Evolutionary conservation across 2,329 filamentous ascomycete species (phyloP), one percentile per base, ranked within the genome.

Genomic region (Alternaria viburni): DNA sequence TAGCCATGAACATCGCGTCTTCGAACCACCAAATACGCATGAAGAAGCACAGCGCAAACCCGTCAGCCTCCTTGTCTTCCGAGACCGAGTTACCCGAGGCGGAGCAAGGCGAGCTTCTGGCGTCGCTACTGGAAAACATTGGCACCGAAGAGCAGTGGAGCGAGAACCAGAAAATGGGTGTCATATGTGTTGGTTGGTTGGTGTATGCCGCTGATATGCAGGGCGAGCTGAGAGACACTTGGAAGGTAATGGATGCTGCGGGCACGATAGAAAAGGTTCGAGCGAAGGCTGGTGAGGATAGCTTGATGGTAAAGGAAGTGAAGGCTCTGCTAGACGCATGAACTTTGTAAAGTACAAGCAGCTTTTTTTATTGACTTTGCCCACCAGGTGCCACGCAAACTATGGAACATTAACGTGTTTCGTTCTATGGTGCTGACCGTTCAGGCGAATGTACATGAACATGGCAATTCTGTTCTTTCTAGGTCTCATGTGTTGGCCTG

Each of bases 1-100:
- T 98, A 3, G 87, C 94, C 1, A 96, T 93, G 83, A 97, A 98
- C 69, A 80, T 98, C 0, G 87, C 92, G 0, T 83, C 89, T 0
- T 86, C 89, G 3, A 91, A 93, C 72, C 90, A 91, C 71, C 87
- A 87, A 50, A 82, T 87, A 25, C 86, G 92, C 19, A 83, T 86
- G 41, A 85, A 88, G 26, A 84, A 87, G 12, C 81, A 85, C 54
- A 69, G 64, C 25, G 66, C 67, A 5, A 73, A 72, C 6, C 47
- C 69, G 1, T 47, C 70, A 2, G 59, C 66, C 7, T 61, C 70
- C 0, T 52, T 69, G 1, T 56, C 67, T 2, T 59, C 62, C 4
- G 72, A 68, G 51, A 55, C 67, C 4, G 79, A 80, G 52, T 78
- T 97, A 4, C 83, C 88, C 0, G 90, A 93, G 41, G 87, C 85